Evolutionary conservation across 2,329 filamentous ascomycete genomes (phyloP), one percentile per base, ranked within the genome.

Genomic region (Hymenoscyphus occultus): DNA sequence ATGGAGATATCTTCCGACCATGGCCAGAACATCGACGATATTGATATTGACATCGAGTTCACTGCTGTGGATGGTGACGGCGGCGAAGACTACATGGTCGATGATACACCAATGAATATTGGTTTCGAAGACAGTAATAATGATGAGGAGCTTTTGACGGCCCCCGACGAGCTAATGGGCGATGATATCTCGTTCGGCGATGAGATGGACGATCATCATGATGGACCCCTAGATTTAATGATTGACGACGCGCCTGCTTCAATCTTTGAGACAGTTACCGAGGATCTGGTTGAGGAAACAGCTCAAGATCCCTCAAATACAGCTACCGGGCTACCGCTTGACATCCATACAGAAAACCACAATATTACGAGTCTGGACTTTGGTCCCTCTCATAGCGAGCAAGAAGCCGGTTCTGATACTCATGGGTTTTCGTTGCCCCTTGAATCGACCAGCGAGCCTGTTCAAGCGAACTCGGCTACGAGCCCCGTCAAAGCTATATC

Each of bases 1-100:
- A 63, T 63, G 61, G 61, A 63, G 39, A 63, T 63, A 12, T 63
- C 61, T 45, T 63, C 62, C 12, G 62, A 64, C n/a, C 62, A 60
- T 56, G 58, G 42, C n/a, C 56, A 64, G 19, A 39, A 64, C 28
- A 42, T 22, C 54, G 57, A 59, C 35, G 56, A 60, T 48, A 64
- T 61, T 10, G 61, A 63, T 51, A 63, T 63, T 39, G 61, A 63
- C 28, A 63, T 63, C 54, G 61, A 63, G 16, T 63, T 63, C 22
- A 58, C 54, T 14, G 32, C 54, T 48, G 56, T 54, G n/a, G 54
- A 63, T 35, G 51, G n/a, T 16, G 60, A 62, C 28, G 61, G 39
- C 5, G 60, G 54, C 9, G 60, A 56, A 31, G 61, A 63, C 45
- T 63, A 63, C 39, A 63, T 63, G 61, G 59, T 54, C 12, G 63